Evolutionary conservation across 805 yeast genomes (phyloP).

Genomic region (Starmera amethionina): DNA sequence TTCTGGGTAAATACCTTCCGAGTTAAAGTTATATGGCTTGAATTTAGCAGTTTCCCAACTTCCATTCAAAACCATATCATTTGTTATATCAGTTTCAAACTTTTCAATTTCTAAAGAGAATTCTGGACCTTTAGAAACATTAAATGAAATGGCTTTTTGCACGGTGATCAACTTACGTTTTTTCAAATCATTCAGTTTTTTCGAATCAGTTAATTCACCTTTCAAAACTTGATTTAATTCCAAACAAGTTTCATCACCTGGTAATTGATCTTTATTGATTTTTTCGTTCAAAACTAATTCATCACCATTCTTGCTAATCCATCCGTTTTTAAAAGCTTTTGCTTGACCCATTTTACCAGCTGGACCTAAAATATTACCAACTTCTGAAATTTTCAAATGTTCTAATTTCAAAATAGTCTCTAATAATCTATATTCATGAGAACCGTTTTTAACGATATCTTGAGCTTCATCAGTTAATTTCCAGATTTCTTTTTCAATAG

Average conservation of each 20-base stretch:
- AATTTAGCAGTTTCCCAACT: conserved; percentile 77
- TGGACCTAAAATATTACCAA: conserved; percentile 60
- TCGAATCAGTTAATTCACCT: conserved; percentile 50
- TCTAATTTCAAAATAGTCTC: conserved; percentile 68
- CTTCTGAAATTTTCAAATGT: conserved; percentile 75
- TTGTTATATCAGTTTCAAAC: conserved; percentile 87
- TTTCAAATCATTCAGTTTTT: conserved; percentile 74
- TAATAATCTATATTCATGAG: conserved; percentile 81
- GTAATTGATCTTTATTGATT: conserved; percentile 36
- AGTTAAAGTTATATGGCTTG: conserved; percentile 92
- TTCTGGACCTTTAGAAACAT: conserved; percentile 70
- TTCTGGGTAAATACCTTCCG: conserved; percentile 81
- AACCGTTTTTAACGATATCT: conserved; percentile 70
- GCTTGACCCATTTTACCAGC: conserved; percentile 93
- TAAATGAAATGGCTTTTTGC: conserved; percentile 66
- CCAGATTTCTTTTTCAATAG: conserved; percentile 71
- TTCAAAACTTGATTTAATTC: conserved; percentile 51
- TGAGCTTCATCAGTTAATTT: conserved; percentile 71
- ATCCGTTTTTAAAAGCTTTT: conserved; percentile 93
- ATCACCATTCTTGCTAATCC: conserved; percentile 88
- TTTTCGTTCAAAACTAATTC: conserved; percentile 50
- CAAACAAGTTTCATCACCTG: conserved; percentile 58
- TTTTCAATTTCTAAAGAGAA: conserved; percentile 74
- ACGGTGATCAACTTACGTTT: conserved; percentile 80
- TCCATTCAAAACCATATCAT: conserved; percentile 81